Conservation (phyloP, 2,329 filamentous ascomycete genomes). For the Rugonectria rugulosa region DNA sequence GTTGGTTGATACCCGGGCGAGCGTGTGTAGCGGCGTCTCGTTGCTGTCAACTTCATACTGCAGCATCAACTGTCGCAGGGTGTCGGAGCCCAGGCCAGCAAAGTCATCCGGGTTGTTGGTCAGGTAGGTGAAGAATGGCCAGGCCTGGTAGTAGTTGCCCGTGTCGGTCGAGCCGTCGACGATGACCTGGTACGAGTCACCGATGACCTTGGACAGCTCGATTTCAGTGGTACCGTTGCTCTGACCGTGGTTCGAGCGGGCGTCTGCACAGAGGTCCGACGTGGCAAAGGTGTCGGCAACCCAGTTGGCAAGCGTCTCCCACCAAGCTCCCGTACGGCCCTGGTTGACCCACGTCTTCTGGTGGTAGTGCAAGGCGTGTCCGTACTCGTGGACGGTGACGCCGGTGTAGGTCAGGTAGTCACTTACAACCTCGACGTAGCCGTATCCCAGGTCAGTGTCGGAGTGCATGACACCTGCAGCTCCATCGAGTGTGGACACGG, state of each 20-base stretch:
- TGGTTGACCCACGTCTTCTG: slow-evolving; percentile 55
- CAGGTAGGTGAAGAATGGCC: slow-evolving; percentile 59
- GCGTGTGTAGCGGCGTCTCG: slow-evolving; percentile 57
- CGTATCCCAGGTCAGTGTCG: slow-evolving; percentile 48
- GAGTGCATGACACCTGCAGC: slow-evolving; percentile 54
- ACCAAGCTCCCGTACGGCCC: slow-evolving; percentile 56
- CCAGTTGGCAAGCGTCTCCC: slow-evolving; percentile 60
- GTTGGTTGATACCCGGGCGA: slow-evolving; percentile 48
- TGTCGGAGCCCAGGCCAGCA: slow-evolving; percentile 49
- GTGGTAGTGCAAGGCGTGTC: slow-evolving; percentile 56
- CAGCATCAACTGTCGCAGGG: slow-evolving; percentile 52
- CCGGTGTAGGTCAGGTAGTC: slow-evolving; percentile 47
- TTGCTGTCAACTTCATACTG: slow-evolving; percentile 54
- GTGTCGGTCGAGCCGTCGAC: slow-evolving; percentile 52
- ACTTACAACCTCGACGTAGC: slow-evolving; percentile 53
- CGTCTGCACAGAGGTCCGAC: slow-evolving; percentile 50
- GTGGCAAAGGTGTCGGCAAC: slow-evolving; percentile 58
- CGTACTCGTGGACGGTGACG: slow-evolving; percentile 59
- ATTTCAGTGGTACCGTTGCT: slow-evolving; percentile 47
- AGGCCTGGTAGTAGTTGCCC: slow-evolving; percentile 61
- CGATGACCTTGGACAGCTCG: slow-evolving; percentile 53
- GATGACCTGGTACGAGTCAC: slow-evolving; percentile 56
- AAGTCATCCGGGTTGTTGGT: slow-evolving; percentile 56
- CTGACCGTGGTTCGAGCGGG: slow-evolving; percentile 47
- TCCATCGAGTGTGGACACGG: slow-evolving; percentile 44